A percentile compares a stretch with the other conserved stretches of the same genome.
Evolutionary conservation across 352 stramenopile species (phyloP).

Genomic region (Elongisporangium undulatum): DNA sequence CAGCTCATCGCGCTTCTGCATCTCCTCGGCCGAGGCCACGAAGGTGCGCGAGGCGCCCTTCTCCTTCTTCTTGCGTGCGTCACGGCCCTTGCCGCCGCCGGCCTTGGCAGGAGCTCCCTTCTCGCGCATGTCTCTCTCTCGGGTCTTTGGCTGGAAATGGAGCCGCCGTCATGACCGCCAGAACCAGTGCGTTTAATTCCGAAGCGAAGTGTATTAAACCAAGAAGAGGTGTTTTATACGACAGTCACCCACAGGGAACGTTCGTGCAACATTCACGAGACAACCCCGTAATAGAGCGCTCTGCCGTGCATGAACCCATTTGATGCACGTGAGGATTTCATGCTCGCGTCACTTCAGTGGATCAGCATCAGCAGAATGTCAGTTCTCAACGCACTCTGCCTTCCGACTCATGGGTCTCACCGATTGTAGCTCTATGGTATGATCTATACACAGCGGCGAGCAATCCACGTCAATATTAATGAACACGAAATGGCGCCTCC

Average conservation of each 20-base stretch:
- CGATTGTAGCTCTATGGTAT: too few relatives aligned
- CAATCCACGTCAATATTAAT: too few relatives aligned
- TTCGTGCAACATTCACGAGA: background rate
- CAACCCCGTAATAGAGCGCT: too few relatives aligned
- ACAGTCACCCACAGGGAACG: background rate
- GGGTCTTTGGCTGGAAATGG: background rate
- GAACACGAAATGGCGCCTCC: too few relatives aligned
- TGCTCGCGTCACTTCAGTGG: too few relatives aligned
- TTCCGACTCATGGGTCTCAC: too few relatives aligned
- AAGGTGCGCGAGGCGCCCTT: constrained; percentile 75
- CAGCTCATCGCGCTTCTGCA: constrained; percentile 63
- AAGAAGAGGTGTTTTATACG: background rate
- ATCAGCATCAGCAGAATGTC: too few relatives aligned
- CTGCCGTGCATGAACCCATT: background rate
- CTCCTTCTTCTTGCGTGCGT: constrained; percentile 56
- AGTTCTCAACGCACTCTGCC: too few relatives aligned
- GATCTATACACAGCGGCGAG: too few relatives aligned
- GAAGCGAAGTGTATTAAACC: background rate
- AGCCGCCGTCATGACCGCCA: background rate
- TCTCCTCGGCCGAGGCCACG: constrained; percentile 83
- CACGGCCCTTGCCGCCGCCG: constrained; percentile 37
- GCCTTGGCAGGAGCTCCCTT: constrained; percentile 41
- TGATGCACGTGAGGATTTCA: too few relatives aligned
- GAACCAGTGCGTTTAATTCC: background rate
- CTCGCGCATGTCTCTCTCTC: constrained; percentile 37